Conservation (phyloP, 495 filamentous ascomycete genomes). For the Aspergillus avenaceus region DNA sequence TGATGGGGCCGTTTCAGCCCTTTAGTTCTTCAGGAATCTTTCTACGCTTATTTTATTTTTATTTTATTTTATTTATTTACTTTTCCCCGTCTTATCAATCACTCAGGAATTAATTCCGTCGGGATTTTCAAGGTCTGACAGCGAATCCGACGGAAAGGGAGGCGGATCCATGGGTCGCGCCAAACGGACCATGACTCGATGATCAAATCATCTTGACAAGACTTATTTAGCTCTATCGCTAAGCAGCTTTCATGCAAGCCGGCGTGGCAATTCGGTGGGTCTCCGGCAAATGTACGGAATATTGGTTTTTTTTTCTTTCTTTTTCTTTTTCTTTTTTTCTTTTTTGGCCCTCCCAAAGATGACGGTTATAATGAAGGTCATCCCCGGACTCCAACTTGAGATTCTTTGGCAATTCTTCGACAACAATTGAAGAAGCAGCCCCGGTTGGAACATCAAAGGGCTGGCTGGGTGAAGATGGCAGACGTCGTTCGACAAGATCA, state of each 20-base stretch:
- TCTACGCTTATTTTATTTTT: too few relatives aligned
- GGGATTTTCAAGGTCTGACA: not conserved
- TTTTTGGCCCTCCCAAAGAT: not conserved
- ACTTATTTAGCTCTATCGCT: not conserved
- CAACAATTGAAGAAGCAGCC: too few relatives aligned
- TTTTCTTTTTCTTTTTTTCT: not conserved
- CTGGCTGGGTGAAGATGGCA: not conserved
- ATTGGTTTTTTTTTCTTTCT: too few relatives aligned
- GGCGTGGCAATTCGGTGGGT: slow-evolving; percentile 2
- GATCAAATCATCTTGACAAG: not conserved
- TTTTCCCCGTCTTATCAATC: not conserved
- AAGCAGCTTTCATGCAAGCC: not conserved
- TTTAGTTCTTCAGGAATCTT: too few relatives aligned
- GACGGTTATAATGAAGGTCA: not conserved
- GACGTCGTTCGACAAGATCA: not conserved
- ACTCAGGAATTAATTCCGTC: not conserved
- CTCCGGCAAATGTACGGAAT: not conserved
- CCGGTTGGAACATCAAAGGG: too few relatives aligned
- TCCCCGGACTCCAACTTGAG: too few relatives aligned
- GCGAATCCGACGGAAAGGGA: not conserved
- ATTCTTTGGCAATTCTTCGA: too few relatives aligned
- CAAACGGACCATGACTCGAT: not conserved
- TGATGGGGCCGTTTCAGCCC: too few relatives aligned
- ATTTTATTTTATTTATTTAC: too few relatives aligned
- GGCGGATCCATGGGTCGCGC: not conserved